Percentiles rank a stretch among this genome's conserved stretches.
Evolutionary conservation across 2,329 filamentous ascomycete genomes (phyloP).

Genomic region (Neophaeococcomyces aloes): DNA sequence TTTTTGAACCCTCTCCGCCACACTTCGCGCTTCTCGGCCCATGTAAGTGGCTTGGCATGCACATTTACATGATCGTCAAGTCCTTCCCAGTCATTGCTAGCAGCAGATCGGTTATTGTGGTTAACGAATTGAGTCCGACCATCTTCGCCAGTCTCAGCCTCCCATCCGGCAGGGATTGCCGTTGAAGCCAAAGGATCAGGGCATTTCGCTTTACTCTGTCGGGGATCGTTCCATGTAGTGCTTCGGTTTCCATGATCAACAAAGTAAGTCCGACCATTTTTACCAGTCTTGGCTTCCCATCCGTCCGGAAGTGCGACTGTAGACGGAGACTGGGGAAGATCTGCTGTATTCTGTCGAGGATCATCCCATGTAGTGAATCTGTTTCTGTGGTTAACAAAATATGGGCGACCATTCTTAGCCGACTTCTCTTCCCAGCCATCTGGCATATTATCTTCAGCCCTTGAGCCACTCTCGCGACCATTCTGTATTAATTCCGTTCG

Average conservation of each 20-base stretch:
- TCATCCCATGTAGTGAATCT: conserved; percentile 98
- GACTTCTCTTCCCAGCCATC: conserved; percentile 93
- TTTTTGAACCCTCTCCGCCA: conserved; percentile 4
- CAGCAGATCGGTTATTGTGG: too few relatives aligned
- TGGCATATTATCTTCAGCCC: conserved; percentile 34
- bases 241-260: conserved; percentile 97
- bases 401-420: conserved; percentile 85
- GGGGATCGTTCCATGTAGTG: conserved; percentile 95
- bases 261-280: conserved; percentile 89
- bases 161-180: too few relatives aligned
- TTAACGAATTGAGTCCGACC: too few relatives aligned
- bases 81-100: too few relatives aligned
- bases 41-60: background rate
- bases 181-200: too few relatives aligned
- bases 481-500: too few relatives aligned
- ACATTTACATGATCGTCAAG: too few relatives aligned
- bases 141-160: too few relatives aligned
- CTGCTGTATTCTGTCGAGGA: conserved; percentile 44
- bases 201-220: too few relatives aligned
- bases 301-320: conserved; percentile 88
- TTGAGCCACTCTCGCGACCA: too few relatives aligned
- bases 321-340: background rate
- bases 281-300: conserved; percentile 93
- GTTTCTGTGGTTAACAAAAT: conserved; percentile 98
- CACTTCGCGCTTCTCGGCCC: background rate